phyloP scores from a whole-genome alignment of 1,139 yeast species.

The Oligophagozyma castellii region DNA sequence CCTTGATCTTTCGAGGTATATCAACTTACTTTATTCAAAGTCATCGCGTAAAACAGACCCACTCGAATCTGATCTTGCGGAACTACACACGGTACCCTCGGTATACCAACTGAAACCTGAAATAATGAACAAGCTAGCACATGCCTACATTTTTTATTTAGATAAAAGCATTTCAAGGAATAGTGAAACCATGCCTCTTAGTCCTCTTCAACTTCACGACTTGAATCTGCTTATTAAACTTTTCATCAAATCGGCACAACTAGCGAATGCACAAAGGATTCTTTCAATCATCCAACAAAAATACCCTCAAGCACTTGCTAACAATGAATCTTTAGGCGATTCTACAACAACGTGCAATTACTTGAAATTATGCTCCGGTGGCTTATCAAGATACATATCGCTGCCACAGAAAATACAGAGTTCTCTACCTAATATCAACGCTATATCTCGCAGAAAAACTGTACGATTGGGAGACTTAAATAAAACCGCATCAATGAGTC shows the following conservation, averaged over 20 bases:
- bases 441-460: conserved; percentile 6
- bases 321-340: conserved; percentile 7
- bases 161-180: neutral
- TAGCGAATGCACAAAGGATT: conserved; percentile 16
- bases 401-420: conserved; percentile 1
- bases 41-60: too few relatives aligned
- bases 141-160: neutral
- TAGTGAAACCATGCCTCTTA: neutral
- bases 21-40: too few relatives aligned
- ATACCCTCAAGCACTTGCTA: conserved; percentile 5
- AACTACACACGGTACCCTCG: too few relatives aligned
- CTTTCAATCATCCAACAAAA: conserved; percentile 10
- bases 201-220: conserved; percentile 7
- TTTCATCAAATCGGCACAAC: conserved; percentile 12
- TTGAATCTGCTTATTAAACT: conserved; percentile 12
- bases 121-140: neutral
- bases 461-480: conserved; percentile 4
- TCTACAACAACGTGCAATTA: conserved; percentile 10
- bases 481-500: neutral
- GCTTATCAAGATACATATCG: conserved; percentile 1
- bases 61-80: too few relatives aligned
- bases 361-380: conserved; percentile 2
- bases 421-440: neutral
- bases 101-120: too few relatives aligned
- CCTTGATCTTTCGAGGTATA: too few relatives aligned